Percentiles rank a stretch among this genome's conserved stretches.
Evolutionary conservation across 139 green algal genomes (phyloP).

Genomic region (Chlorokybus atmophyticus): DNA sequence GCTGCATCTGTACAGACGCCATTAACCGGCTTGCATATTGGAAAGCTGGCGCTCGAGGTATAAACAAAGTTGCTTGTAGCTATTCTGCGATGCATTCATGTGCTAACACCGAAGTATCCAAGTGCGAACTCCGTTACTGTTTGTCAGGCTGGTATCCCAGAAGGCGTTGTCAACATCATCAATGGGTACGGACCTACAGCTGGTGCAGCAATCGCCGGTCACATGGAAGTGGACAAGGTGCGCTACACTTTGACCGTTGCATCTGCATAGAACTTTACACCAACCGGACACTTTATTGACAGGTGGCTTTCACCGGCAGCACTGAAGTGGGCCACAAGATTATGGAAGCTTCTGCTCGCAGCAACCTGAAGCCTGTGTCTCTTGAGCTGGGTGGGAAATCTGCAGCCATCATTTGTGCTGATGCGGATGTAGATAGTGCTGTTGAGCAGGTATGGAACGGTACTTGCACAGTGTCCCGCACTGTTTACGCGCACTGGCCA

Average conservation of each 20-base stretch:
- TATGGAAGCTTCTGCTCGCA: slow-evolving; percentile 30
- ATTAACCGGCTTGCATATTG: slow-evolving; percentile 43
- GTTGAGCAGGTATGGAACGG: no score
- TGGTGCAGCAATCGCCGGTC: slow-evolving; percentile 35
- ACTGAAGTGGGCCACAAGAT: slow-evolving; percentile 51
- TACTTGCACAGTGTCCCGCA: no score
- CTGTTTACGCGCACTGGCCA: no score
- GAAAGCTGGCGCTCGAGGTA: slow-evolving; percentile 38
- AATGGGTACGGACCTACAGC: slow-evolving; percentile 44
- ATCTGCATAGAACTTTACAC: no score
- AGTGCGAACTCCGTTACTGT: background rate
- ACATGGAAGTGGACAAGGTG: slow-evolving; percentile 53
- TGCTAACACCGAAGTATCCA: no score
- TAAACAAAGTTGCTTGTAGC: no score
- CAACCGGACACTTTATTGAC: background rate
- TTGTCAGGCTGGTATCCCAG: slow-evolving; percentile 44
- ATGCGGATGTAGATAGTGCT: slow-evolving; percentile 44
- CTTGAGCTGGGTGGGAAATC: slow-evolving; percentile 64
- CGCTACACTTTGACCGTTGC: no score
- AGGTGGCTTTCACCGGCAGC: slow-evolving; percentile 51
- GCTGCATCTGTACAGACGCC: no score
- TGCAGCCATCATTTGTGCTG: slow-evolving; percentile 45
- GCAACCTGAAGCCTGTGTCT: slow-evolving; percentile 26
- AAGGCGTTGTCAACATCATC: slow-evolving; percentile 60
- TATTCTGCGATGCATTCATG: no score